A percentile compares a stretch with the other conserved stretches of the same genome.
These are phyloP conservation scores for Fusarium devonianum DNA, from an alignment of 2,329 filamentous ascomycete genomes.

Conservation along the genomic window DNA sequence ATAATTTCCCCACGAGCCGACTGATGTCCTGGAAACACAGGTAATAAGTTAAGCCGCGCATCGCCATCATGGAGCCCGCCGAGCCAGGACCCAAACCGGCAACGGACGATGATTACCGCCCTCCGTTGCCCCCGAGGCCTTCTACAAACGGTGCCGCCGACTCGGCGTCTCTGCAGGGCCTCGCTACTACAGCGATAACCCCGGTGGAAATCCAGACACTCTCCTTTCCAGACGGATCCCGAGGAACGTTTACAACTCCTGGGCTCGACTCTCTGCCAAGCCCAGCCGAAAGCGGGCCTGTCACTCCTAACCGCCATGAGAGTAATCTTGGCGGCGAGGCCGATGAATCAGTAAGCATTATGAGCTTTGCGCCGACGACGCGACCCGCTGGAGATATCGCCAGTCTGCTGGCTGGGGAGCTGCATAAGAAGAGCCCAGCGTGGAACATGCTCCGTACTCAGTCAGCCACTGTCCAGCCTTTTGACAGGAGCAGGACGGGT, in stretches of 20 bases:
- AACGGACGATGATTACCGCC: constrained; percentile 55
- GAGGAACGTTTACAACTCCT: constrained; percentile 65
- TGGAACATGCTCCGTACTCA: constrained; percentile 73
- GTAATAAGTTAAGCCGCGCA: constrained; percentile 21
- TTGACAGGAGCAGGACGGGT: constrained; percentile 59
- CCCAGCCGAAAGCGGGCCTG: constrained; percentile 50
- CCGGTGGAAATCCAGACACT: constrained; percentile 81
- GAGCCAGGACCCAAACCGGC: constrained; percentile 43
- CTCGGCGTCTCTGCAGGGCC: constrained; percentile 59
- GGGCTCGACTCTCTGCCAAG: constrained; percentile 48
- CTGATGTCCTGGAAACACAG: constrained; percentile 41
- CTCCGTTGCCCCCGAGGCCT: constrained; percentile 64
- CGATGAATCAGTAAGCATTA: constrained; percentile 71
- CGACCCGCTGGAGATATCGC: constrained; percentile 75
- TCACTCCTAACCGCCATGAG: constrained; percentile 46
- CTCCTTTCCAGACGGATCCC: constrained; percentile 72
- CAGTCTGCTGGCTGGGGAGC: constrained; percentile 78
- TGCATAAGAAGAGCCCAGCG: constrained; percentile 70
- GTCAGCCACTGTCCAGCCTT: constrained; percentile 65
- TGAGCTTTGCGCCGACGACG: constrained; percentile 70
- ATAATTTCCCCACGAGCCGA: not conserved
- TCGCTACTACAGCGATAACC: constrained; percentile 85
- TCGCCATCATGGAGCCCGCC: constrained; percentile 27
- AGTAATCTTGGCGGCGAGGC: constrained; percentile 54
- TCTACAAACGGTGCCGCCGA: constrained; percentile 48